Evolutionary conservation across 1,284 basidiomycete species (phyloP).

Genomic region (Ganoderma multipileum): DNA sequence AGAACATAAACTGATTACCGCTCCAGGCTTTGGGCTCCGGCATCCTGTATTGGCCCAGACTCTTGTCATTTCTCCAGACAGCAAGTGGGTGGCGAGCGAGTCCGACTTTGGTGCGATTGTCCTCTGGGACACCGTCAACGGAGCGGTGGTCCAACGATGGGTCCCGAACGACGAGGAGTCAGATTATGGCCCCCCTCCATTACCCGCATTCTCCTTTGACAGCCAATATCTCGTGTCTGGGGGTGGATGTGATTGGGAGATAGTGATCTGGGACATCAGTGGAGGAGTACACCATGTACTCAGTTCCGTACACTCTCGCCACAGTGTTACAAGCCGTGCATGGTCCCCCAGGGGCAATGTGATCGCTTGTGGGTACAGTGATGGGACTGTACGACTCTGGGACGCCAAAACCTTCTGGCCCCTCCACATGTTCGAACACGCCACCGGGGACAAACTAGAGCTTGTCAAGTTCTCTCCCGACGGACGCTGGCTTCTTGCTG

Average conservation of each 20-base stretch:
- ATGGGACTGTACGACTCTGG: slow-evolving; percentile 30
- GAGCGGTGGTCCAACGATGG: slow-evolving; percentile 12
- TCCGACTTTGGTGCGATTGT: slow-evolving; percentile 25
- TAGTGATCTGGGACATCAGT: slow-evolving; percentile 34
- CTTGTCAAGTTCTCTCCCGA: not conserved
- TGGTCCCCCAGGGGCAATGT: slow-evolving; percentile 20
- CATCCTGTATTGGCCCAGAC: slow-evolving; percentile 21
- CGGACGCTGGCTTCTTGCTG: not conserved
- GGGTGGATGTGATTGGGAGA: slow-evolving; percentile 24
- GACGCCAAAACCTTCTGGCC: slow-evolving; percentile 9
- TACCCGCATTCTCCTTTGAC: slow-evolving; percentile 35
- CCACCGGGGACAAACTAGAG: too few relatives aligned
- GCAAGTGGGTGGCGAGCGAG: slow-evolving; percentile 26
- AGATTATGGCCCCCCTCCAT: too few relatives aligned
- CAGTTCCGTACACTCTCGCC: too few relatives aligned
- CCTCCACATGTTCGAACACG: slow-evolving; percentile 19
- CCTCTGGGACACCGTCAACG: slow-evolving; percentile 20
- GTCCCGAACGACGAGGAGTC: slow-evolving; percentile 10
- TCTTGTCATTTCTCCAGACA: slow-evolving; percentile 30
- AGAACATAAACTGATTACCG: not conserved
- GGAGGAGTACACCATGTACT: too few relatives aligned
- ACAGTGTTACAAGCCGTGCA: slow-evolving; percentile 29
- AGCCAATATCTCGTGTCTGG: slow-evolving; percentile 30
- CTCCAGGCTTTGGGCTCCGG: not conserved
- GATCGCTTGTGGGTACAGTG: too few relatives aligned